Base-by-base conservation (phyloP, 2,329 filamentous ascomycete genomes). In the Curvularia lunata region DNA sequence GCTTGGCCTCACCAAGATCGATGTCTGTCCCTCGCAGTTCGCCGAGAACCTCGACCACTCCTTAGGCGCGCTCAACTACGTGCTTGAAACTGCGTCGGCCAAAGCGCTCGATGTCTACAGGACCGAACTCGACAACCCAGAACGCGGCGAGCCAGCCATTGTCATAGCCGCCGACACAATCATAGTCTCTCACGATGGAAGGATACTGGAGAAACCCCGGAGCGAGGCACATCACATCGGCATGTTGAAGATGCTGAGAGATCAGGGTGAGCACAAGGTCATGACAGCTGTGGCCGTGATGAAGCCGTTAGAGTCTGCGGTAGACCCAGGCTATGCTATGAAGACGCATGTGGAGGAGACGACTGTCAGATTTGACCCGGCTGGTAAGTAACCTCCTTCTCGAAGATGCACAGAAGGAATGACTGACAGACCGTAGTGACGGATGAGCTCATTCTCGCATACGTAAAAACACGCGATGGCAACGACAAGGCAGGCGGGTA, bases 401-500 rank as follows among this genome's bases (percentile, higher is more conserved):
- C 28, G 0, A 16, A 5, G 3, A 1, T 21, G n/a, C 27, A 16
- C 8, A n/a, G 9, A 23, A n/a, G 9, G 16, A 4, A 25, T 21
- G 18, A 27, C 61, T 68, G 32, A 69, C 51, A 53, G 1, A 18
- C 56, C 16, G 30, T 61, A 77, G 82, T 88, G 4, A 86, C 87
- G 13, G 94, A 99, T 79, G 92, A 96, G 58, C 85, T 97, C 65
- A 88, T 98, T 58, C 81, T 91, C 67, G 85, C 85, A 52, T 93
- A 93, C 73, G 89, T 93, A 56, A 85, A 83, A 71, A 97, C 94
- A 21, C 84, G 94, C 54, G 95, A 99, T 81, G 95, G 95, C 1
- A 92, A 87, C 10, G 95, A 98, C 77, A 99, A 98, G 82, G 95
- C 95, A 0, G 95, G 95, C 2, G 95, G 95, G 0, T 99, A 99